Percentiles rank a stretch among this genome's conserved stretches.
Conservation (phyloP, 345 rosid species). For the Ceriops zippeliana region DNA sequence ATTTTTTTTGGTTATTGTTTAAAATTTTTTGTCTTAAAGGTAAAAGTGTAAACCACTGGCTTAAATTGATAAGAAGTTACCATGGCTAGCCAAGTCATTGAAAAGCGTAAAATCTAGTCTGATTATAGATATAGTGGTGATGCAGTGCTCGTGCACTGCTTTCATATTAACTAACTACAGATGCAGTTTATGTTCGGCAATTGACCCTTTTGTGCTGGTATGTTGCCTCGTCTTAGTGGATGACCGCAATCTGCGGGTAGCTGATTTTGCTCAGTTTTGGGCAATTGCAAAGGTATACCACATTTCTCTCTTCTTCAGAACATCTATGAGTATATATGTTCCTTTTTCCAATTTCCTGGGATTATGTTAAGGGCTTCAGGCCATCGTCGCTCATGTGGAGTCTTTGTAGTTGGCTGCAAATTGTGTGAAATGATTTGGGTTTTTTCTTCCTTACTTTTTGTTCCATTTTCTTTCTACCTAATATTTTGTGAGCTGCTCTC, state of each 20-base stretch:
- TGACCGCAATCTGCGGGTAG: conserved; percentile 99
- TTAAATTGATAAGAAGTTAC: conserved; percentile 25
- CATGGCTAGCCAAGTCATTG: conserved; percentile 29
- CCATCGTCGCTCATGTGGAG: conserved; percentile 20
- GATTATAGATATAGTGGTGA: conserved; percentile 67
- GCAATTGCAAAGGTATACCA: conserved; percentile 98
- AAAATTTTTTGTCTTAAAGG: neutral
- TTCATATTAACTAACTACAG: conserved; percentile 83
- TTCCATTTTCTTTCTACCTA: neutral
- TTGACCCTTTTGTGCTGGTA: conserved; percentile 97
- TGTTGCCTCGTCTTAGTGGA: conserved; percentile 99
- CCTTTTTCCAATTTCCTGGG: conserved; percentile 32
- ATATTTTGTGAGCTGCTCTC: neutral
- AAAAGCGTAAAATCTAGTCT: conserved; percentile 44
- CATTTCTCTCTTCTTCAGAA: conserved; percentile 45
- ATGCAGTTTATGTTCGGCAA: conserved; percentile 96
- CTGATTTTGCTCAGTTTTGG: conserved; percentile 99
- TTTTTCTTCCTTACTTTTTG: neutral
- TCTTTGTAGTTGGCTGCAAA: conserved; percentile 17
- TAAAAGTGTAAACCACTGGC: conserved; percentile 24
- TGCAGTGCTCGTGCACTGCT: conserved; percentile 82
- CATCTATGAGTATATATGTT: conserved; percentile 39
- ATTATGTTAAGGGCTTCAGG: conserved; percentile 38
- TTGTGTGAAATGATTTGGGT: conserved; percentile 10
- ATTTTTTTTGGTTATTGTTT: conserved; percentile 3